phyloP scores from a whole-genome alignment of 208 protist genomes.

The Willaertia magna region DNA sequence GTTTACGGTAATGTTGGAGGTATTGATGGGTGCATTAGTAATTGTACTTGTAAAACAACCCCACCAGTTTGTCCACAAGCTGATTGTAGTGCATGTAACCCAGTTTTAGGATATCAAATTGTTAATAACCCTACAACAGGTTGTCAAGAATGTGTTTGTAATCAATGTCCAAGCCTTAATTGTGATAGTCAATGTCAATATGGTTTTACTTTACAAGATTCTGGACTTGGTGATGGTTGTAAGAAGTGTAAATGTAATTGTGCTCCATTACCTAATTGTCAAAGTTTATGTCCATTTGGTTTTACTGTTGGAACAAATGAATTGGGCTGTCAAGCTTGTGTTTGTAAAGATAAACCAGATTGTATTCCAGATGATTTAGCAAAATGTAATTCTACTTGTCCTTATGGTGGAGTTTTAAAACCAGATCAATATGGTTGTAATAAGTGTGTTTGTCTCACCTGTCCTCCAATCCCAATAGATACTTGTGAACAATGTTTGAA shows the following conservation, averaged over 20 bases:
- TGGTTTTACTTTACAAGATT: not conserved
- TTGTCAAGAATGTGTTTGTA: not conserved
- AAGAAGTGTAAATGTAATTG: not conserved
- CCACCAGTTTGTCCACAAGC: not conserved
- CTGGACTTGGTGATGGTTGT: not conserved
- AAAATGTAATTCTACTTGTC: not conserved
- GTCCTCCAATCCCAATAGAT: not conserved
- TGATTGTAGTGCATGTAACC: not conserved
- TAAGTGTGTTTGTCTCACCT: not conserved
- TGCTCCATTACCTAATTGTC: not conserved
- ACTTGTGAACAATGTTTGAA: not conserved
- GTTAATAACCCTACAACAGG: not conserved
- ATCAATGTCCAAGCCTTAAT: not conserved
- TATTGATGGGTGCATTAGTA: not conserved
- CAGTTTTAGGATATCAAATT: not conserved
- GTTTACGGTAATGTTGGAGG: not conserved
- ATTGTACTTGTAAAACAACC: not conserved
- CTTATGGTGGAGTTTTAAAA: not conserved
- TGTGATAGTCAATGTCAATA: not conserved
- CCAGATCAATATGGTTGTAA: not conserved
- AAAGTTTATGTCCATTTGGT: not conserved
- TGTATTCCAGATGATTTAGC: not conserved
- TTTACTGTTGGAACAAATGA: not conserved
- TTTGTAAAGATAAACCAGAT: not conserved
- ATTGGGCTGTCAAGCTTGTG: not conserved